Evolutionary conservation across 495 filamentous ascomycete species (phyloP).

Genomic region (Aspergillus sparsus): DNA sequence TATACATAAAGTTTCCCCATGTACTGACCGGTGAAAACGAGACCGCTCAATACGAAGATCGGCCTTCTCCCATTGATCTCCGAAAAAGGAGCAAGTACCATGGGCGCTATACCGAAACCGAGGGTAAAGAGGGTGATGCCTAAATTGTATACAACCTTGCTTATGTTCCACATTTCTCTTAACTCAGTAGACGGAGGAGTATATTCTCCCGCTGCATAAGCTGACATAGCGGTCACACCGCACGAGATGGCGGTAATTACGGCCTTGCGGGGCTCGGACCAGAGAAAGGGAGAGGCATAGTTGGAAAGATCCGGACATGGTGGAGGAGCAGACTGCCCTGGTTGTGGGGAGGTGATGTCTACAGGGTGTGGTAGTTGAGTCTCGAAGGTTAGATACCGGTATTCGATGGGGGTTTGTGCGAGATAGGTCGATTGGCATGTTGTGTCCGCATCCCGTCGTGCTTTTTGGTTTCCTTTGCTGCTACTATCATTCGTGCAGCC

Average conservation of each 20-base stretch:
- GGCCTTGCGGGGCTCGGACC: slow-evolving; percentile 67
- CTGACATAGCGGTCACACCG: slow-evolving; percentile 72
- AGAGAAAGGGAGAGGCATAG: slow-evolving; percentile 72
- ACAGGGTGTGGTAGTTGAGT: slow-evolving; percentile 64
- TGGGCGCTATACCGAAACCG: slow-evolving; percentile 84
- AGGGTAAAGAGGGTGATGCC: slow-evolving; percentile 81
- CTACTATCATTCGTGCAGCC: not conserved
- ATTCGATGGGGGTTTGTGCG: slow-evolving; percentile 47
- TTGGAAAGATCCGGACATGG: slow-evolving; percentile 62
- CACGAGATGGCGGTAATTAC: slow-evolving; percentile 74
- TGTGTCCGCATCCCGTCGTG: not conserved
- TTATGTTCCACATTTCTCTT: slow-evolving; percentile 60
- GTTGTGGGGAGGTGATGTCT: slow-evolving; percentile 35
- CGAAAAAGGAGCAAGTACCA: slow-evolving; percentile 87
- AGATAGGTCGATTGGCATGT: not conserved
- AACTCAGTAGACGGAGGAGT: slow-evolving; percentile 67
- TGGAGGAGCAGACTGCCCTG: slow-evolving; percentile 46
- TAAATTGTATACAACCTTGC: slow-evolving; percentile 64
- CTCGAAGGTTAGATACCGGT: slow-evolving; percentile 72
- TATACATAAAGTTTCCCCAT: too few relatives aligned
- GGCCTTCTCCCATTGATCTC: slow-evolving; percentile 84
- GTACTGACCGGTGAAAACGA: slow-evolving; percentile 59
- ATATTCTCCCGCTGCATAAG: slow-evolving; percentile 84
- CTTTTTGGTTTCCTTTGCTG: not conserved
- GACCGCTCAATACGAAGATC: slow-evolving; percentile 73